Base-by-base conservation (phyloP, 2,329 filamentous ascomycete genomes). In the Fusarium sp. region DNA sequence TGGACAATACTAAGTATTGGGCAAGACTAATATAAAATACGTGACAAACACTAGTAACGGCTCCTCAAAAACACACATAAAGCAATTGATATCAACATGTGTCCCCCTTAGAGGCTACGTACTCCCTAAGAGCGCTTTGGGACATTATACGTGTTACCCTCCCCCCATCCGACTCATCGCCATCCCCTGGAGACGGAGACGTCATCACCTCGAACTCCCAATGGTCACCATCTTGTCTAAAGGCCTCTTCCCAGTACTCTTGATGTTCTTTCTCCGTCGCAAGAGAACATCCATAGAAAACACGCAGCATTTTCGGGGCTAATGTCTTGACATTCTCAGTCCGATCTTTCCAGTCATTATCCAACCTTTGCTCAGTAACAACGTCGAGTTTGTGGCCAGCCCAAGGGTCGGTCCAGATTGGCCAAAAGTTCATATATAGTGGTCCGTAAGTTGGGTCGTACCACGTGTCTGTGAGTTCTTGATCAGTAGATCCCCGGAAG, bases 371-470 rank as follows among this genome's bases (percentile, higher is more conserved):
- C 10, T 63, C 42, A 3, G 31, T 13, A 7, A 72, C 57, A 15
- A 66, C 33, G 5, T 72, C 70, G 11, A 72, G 17, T 5, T 47
- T 54, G 14, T 69, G 57, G 0, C 56, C 50, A 3, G 68, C 65
- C 70, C 70, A 72, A 4, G 42, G 44, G 2, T 61, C 68, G 1
- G 15, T 25, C 47, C 41, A 70, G 0, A 72, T 72, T 1, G 44
- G 57, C 45, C 60, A 52, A 22, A 69, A 66, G 4, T 14, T 9
- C 12, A 35, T 7, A 12, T 44, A 27, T 1, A 58, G 7, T 3
- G 68, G 52, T 6, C 64, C 52, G 14, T 22, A 65, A 2, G 11
- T 22, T 29, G 27, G 36, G 3, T 35, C 55, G 7, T 18, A 18
- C 3, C 38, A 12, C 5, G 14, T 49, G 10, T 64, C 55, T 11